These are phyloP conservation scores for Claviceps lovelessii DNA, from an alignment of 2,329 filamentous ascomycete genomes.

Conservation along the genomic window DNA sequence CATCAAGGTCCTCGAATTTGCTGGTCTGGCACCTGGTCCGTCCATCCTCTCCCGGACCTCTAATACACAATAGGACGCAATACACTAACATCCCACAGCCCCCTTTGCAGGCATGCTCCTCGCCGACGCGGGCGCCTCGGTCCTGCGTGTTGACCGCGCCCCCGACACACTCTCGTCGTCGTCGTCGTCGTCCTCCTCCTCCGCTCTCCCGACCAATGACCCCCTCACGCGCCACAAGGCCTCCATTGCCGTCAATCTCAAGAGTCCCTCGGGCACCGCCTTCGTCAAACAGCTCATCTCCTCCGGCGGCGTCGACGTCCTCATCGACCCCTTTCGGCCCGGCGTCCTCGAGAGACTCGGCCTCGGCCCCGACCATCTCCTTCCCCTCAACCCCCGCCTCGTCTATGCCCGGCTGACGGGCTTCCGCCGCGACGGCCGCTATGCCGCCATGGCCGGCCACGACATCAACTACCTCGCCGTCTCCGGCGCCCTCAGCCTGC, in stretches of 20 bases:
- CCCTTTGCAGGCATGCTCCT: slow-evolving; percentile 82
- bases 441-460: slow-evolving; percentile 78
- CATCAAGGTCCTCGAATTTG: slow-evolving; percentile 45
- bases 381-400: slow-evolving; percentile 54
- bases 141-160: slow-evolving; percentile 70
- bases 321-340: slow-evolving; percentile 89
- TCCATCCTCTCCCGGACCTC: neutral
- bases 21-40: slow-evolving; percentile 47
- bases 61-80: too few species aligned
- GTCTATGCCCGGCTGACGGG: slow-evolving; percentile 81
- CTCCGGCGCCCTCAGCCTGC: slow-evolving; percentile 60
- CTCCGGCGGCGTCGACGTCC: slow-evolving; percentile 57
- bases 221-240: slow-evolving; percentile 67
- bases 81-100: slow-evolving; percentile 31
- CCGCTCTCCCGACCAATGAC: slow-evolving; percentile 42
- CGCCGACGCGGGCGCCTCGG: slow-evolving; percentile 75
- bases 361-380: slow-evolving; percentile 56
- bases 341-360: slow-evolving; percentile 78
- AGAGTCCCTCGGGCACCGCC: slow-evolving; percentile 45
- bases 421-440: slow-evolving; percentile 75
- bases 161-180: slow-evolving; percentile 7
- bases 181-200: neutral
- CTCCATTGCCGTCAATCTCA: slow-evolving; percentile 69
- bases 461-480: slow-evolving; percentile 96
- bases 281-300: slow-evolving; percentile 53